These are phyloP conservation scores for Globisporangium cystogenes DNA, from an alignment of 352 stramenopile genomes.

Conservation along the genomic window DNA sequence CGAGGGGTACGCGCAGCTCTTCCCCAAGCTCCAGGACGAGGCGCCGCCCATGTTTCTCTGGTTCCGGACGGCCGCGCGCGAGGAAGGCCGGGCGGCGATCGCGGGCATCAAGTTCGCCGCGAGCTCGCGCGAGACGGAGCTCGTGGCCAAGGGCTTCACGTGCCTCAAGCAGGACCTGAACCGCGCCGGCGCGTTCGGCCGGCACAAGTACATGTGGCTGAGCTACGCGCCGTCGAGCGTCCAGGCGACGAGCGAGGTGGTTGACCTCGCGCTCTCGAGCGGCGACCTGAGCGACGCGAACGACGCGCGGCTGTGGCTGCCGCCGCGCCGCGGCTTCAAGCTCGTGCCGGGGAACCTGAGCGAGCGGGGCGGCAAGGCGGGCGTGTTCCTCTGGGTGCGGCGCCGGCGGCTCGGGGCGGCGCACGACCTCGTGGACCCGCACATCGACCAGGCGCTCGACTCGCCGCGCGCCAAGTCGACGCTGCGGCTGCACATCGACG, in stretches of 20 bases:
- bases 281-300: constrained; percentile 64
- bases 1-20: constrained; percentile 56
- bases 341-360: constrained; percentile 62
- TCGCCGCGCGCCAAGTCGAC: constrained; percentile 39
- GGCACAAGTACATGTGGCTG: constrained; percentile 76
- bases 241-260: constrained; percentile 52
- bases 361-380: constrained; percentile 44
- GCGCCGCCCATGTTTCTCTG: constrained; percentile 46
- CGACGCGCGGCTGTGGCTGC: constrained; percentile 59
- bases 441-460: constrained; percentile 23
- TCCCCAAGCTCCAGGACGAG: constrained; percentile 50
- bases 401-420: constrained; percentile 28
- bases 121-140: constrained; percentile 58
- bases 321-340: constrained; percentile 70
- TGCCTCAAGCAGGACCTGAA: constrained; percentile 75
- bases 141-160: constrained; percentile 68
- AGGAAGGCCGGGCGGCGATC: constrained; percentile 60
- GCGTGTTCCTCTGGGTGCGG: constrained; percentile 62
- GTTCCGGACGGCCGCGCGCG: constrained; percentile 47
- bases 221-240: constrained; percentile 41
- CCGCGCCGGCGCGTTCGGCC: constrained; percentile 48
- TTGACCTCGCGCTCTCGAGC: constrained; percentile 58
- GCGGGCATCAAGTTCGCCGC: constrained; percentile 58
- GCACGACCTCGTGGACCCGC: constrained; percentile 51
- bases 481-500: constrained; percentile 49